Evolutionary conservation across 805 yeast genomes (phyloP).

Genomic region (Blastobotrys robertii): DNA sequence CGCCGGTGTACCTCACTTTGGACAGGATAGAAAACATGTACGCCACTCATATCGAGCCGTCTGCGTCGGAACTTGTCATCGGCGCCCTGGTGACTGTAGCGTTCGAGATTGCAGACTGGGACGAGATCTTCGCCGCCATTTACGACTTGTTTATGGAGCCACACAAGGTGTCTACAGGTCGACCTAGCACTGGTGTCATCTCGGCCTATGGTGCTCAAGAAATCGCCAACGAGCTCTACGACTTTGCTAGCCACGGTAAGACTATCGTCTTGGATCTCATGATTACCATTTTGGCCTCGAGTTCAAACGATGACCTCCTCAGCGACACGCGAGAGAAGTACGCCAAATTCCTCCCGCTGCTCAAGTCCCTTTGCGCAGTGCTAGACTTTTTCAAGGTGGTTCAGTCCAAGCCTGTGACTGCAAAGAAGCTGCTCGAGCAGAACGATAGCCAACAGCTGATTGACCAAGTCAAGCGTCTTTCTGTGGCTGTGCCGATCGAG

Average conservation of each 20-base stretch:
- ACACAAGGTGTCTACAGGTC: neutral
- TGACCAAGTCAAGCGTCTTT: no score
- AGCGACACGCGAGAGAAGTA: slow-evolving; percentile 3
- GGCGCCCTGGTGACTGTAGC: slow-evolving; percentile 10
- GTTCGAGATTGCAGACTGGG: slow-evolving; percentile 8
- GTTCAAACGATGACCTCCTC: slow-evolving; percentile 4
- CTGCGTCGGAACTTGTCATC: slow-evolving; percentile 7
- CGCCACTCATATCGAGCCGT: slow-evolving; percentile 7
- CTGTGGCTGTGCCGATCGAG: no score
- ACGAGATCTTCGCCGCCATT: slow-evolving; percentile 4
- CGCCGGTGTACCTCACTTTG: slow-evolving; percentile 9
- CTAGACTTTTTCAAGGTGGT: neutral
- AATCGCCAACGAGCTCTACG: slow-evolving; percentile 2
- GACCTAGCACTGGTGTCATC: neutral
- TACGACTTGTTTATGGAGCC: neutral
- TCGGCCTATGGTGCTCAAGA: slow-evolving; percentile 3
- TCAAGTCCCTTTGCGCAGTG: slow-evolving; percentile 1
- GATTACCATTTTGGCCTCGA: slow-evolving; percentile 3
- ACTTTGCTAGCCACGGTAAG: slow-evolving; percentile 1
- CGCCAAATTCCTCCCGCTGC: slow-evolving; percentile 1
- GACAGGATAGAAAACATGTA: slow-evolving; percentile 15
- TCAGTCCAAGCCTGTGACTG: neutral
- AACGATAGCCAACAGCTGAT: no score
- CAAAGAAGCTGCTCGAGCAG: no score
- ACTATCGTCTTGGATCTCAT: slow-evolving; percentile 1